Base-by-base conservation (phyloP, 768 basidiomycete genomes). In the Coprinopsis strossmayeri region DNA sequence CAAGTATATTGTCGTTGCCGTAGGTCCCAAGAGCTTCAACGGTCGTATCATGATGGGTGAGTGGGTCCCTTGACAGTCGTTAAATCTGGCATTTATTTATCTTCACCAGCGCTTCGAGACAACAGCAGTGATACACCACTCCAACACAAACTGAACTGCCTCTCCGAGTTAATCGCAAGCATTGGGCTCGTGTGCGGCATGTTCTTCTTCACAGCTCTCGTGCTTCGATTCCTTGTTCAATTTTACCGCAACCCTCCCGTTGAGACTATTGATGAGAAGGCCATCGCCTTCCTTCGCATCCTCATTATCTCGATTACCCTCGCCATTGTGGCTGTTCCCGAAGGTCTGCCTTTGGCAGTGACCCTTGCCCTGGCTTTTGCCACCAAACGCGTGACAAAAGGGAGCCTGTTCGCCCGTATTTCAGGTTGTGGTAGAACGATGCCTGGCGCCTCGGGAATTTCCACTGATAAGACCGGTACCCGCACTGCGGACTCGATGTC, bases 381-480 rank as follows among this genome's bases (percentile, higher is more conserved):
- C 0, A 99, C 96, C 40, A 93, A 89, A 59, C 85, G 95, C n/a
- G 98, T 98, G 96, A 90, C 94, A 7, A 79, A 84, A 59, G 88
- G 93, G 66, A 96, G 95, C 46, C 74, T 98, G 0, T 80, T 99
- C 37, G 96, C 98, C 26, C 92, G 95, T 47, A 90, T 97, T 3
- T 80, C 98, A 26, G 90, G 90, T 5, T 93, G 93, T 11, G 98
- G 95, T 66, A 96, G 98, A 69, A 98, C 92, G 0, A 98, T 98
- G 95, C 94, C 90, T 18, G 96, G 97, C 57, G 90, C 95, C 3
- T 94, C 88, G 18, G 93, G 97, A 50, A 81, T 97, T 2, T 93
- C 91, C 67, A 94, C 92, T 13, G 92, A 94, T 74, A 94, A 95
- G 70, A 95, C 93, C 1, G 95, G 95, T 30, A 97, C 95, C 9